phyloP scores from a whole-genome alignment of 2,329 filamentous ascomycete genomes.

The Curvularia eragrostidis region DNA sequence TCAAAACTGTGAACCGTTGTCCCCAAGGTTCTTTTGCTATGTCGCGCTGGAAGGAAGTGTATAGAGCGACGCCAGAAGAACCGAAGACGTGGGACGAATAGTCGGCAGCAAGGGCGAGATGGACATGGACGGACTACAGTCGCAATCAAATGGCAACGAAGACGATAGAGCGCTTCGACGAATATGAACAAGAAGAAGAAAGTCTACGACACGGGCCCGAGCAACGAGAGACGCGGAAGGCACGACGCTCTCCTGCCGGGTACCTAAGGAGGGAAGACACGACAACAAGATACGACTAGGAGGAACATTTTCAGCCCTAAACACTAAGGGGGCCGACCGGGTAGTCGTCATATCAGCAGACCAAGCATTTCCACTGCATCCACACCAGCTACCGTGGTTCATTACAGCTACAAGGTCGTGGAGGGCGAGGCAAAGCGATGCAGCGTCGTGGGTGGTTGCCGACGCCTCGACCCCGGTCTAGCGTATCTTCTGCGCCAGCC shows the following conservation, averaged over 20 bases:
- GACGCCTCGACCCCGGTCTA: slow-evolving; percentile 31
- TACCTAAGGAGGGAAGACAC: slow-evolving; percentile 18
- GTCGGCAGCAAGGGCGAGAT: slow-evolving; percentile 9
- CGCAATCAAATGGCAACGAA: slow-evolving; percentile 17
- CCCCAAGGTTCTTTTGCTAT: neutral
- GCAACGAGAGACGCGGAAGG: slow-evolving; percentile 26
- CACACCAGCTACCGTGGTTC: slow-evolving; percentile 22
- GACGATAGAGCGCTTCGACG: slow-evolving; percentile 13
- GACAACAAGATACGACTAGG: slow-evolving; percentile 15
- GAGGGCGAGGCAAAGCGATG: slow-evolving; percentile 34
- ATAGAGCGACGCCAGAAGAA: slow-evolving; percentile 9
- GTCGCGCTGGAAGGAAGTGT: neutral
- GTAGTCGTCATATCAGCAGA: slow-evolving; percentile 19
- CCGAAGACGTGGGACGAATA: slow-evolving; percentile 6
- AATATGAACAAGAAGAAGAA: slow-evolving; percentile 14
- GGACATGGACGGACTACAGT: slow-evolving; percentile 16
- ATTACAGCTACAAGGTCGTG: slow-evolving; percentile 30
- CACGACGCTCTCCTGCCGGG: slow-evolving; percentile 20
- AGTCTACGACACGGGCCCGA: slow-evolving; percentile 14
- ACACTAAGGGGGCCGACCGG: slow-evolving; percentile 12
- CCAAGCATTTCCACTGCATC: slow-evolving; percentile 21
- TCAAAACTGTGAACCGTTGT: neutral
- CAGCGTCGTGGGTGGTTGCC: slow-evolving; percentile 41
- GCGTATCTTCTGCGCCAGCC: slow-evolving; percentile 23
- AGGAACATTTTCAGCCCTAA: slow-evolving; percentile 20